Evolutionary conservation across 176 grass and related monocot species (phyloP).

Genomic region (Musa itinerans): DNA sequence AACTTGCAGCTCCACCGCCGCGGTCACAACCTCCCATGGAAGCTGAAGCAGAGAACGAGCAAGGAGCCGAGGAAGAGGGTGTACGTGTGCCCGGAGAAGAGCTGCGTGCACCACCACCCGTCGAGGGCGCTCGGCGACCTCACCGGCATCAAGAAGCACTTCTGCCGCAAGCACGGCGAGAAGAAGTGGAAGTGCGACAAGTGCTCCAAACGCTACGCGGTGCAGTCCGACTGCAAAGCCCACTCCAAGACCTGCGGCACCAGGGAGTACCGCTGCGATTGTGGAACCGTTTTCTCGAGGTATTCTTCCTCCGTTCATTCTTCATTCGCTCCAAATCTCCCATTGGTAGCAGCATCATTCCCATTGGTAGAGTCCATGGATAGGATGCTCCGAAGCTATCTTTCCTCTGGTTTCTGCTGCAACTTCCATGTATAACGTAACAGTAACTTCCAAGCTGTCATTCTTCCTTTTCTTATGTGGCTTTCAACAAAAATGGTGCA

Average conservation of each 20-base stretch:
- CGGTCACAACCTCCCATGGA: constrained; percentile 20
- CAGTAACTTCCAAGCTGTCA: not conserved
- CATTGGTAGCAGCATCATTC: no score
- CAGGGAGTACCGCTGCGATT: constrained; percentile 22
- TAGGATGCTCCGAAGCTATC: no score
- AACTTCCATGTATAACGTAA: no score
- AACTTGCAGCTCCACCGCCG: constrained; percentile 24
- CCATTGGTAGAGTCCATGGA: no score
- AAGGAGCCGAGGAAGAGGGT: constrained; percentile 4
- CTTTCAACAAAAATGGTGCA: no score
- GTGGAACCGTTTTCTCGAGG: constrained; percentile 21
- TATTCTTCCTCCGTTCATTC: not conserved
- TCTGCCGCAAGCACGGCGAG: constrained; percentile 24
- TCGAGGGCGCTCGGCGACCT: constrained; percentile 21
- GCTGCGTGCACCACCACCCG: constrained; percentile 20
- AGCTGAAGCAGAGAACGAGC: not conserved
- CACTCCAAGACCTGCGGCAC: constrained; percentile 28
- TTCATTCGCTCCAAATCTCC: no score
- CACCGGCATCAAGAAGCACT: constrained; percentile 22
- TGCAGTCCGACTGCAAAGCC: constrained; percentile 25
- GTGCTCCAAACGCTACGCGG: constrained; percentile 20
- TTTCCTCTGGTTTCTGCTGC: no score
- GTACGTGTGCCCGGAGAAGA: constrained; percentile 23
- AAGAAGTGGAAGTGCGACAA: constrained; percentile 20
- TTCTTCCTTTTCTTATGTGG: not conserved